A percentile compares a stretch with the other conserved stretches of the same genome.
phyloP scores from a whole-genome alignment of 2,329 filamentous ascomycete species.

The Colletotrichum sojae region DNA sequence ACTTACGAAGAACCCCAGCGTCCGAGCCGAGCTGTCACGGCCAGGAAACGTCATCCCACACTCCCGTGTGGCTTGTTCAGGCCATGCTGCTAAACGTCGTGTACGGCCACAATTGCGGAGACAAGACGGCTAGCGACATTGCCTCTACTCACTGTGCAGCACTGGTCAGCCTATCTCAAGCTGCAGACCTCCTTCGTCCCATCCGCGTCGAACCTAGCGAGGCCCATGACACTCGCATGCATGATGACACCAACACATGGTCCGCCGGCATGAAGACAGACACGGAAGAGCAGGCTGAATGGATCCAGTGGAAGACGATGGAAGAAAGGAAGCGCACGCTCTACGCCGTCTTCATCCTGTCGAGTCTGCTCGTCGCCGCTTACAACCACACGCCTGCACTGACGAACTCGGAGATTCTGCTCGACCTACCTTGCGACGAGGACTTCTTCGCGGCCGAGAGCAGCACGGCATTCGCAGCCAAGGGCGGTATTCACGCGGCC shows the following conservation, averaged over 20 bases:
- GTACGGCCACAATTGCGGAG: conserved; percentile 94
- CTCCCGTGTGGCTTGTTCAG: conserved; percentile 95
- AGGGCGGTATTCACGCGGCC: conserved; percentile 79
- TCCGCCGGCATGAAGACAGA: conserved; percentile 63
- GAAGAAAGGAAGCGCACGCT: conserved; percentile 96
- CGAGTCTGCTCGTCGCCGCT: conserved; percentile 89
- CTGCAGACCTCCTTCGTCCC: conserved; percentile 78
- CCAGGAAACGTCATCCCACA: conserved; percentile 76
- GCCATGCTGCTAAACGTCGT: conserved; percentile 97
- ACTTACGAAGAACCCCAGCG: conserved; percentile 66
- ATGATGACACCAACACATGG: conserved; percentile 65
- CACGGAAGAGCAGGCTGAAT: conserved; percentile 77
- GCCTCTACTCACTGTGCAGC: conserved; percentile 93
- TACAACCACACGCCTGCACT: conserved; percentile 94
- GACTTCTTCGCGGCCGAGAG: conserved; percentile 89
- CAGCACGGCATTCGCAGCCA: conserved; percentile 83
- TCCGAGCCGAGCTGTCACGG: conserved; percentile 62
- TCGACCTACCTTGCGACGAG: conserved; percentile 94
- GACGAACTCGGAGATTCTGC: conserved; percentile 92
- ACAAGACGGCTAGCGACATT: conserved; percentile 91
- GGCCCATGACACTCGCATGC: conserved; percentile 70
- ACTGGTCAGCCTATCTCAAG: conserved; percentile 89
- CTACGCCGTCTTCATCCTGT: conserved; percentile 91
- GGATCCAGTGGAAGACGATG: conserved; percentile 88
- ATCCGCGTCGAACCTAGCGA: conserved; percentile 61